phyloP scores from a whole-genome alignment of 768 basidiomycete species.

The Phaeotremella skinneri region DNA sequence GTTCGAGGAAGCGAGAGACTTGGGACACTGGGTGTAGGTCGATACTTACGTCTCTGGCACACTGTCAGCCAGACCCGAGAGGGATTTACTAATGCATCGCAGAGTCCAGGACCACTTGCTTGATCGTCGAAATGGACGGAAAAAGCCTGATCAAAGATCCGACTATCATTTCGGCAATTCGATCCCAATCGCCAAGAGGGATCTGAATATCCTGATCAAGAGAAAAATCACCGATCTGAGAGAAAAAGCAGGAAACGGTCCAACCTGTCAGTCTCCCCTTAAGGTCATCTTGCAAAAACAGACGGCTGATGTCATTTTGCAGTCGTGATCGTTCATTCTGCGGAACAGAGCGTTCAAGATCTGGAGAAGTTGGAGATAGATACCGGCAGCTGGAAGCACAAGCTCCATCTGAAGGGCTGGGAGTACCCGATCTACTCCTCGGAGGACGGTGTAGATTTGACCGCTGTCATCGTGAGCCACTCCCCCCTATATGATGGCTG shows the following conservation, averaged over 20 bases:
- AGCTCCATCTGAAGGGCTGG: conserved; percentile 31
- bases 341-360: conserved; percentile 18
- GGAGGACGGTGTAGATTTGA: conserved; percentile 26
- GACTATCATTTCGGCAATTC: conserved; percentile 37
- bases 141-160: conserved; percentile 26
- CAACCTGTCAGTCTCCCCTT: conserved; percentile 34
- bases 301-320: conserved; percentile 5
- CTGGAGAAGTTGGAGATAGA: conserved; percentile 34
- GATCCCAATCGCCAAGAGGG: conserved; percentile 20
- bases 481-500: too few relatives aligned
- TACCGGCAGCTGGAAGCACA: conserved; percentile 14
- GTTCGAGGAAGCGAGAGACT: conserved; percentile 38
- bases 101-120: conserved; percentile 44
- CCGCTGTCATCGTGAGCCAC: conserved; percentile 39
- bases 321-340: conserved; percentile 43
- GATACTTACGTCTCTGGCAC: conserved; percentile 13
- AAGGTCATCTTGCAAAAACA: background rate
- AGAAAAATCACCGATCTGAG: conserved; percentile 31
- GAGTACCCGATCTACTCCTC: conserved; percentile 34
- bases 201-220: conserved; percentile 24
- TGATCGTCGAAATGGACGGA: conserved; percentile 27
- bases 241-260: conserved; percentile 30
- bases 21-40: conserved; percentile 48
- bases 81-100: background rate
- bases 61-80: background rate